These are phyloP conservation scores for Berkeleyomyces rouxiae DNA, from an alignment of 2,329 filamentous ascomycete species.

Conservation along the genomic window DNA sequence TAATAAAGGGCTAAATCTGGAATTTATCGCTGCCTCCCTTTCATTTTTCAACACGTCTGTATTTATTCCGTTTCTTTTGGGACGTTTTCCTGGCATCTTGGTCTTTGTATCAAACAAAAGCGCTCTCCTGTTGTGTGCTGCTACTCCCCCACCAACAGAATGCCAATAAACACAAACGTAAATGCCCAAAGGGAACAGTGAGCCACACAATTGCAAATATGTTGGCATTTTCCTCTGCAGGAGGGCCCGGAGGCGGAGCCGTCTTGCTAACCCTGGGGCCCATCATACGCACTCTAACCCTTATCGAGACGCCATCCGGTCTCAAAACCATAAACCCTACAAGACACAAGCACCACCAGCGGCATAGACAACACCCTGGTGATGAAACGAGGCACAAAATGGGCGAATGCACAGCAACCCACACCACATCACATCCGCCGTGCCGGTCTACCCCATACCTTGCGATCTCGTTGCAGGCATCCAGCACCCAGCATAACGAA, in stretches of 20 bases:
- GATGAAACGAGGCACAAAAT: neutral
- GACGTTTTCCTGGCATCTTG: neutral
- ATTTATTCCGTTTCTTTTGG: neutral
- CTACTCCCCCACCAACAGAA: neutral
- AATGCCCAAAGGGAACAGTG: neutral
- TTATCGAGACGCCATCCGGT: neutral
- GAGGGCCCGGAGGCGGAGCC: neutral
- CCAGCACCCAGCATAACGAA: neutral
- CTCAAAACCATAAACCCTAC: neutral
- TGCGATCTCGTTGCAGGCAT: neutral
- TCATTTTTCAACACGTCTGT: neutral
- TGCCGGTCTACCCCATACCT: neutral
- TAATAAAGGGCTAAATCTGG: neutral
- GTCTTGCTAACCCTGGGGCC: neutral
- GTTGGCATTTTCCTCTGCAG: neutral
- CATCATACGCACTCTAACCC: neutral
- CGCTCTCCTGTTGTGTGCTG: neutral
- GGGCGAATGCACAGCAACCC: neutral
- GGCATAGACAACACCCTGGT: neutral
- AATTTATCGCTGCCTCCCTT: neutral
- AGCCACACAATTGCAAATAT: neutral
- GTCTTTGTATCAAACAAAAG: too few species aligned
- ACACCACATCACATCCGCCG: neutral
- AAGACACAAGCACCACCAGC: neutral
- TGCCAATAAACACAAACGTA: neutral